phyloP scores from a whole-genome alignment of 192 early-diverging fungal genomes.

The Dimargaris cristalligena region DNA sequence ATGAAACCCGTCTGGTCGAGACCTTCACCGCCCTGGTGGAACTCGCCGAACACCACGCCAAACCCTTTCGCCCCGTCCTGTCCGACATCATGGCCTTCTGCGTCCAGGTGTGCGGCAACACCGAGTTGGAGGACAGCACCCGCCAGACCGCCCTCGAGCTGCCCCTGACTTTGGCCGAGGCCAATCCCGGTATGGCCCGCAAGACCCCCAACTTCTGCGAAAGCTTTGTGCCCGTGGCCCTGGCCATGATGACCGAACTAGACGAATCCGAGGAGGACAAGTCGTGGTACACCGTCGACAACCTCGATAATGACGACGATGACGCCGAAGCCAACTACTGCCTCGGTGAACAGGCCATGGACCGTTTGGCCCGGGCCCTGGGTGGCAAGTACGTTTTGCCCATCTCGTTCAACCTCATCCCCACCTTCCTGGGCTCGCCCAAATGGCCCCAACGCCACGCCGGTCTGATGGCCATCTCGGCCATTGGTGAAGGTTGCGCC shows the following conservation, averaged over 20 bases:
- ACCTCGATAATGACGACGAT: conserved; percentile 55
- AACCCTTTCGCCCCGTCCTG: conserved; percentile 68
- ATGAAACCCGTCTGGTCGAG: conserved; percentile 55
- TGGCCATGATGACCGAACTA: conserved; percentile 90
- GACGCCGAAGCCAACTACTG: conserved; percentile 80
- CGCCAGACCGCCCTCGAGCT: conserved; percentile 86
- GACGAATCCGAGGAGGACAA: conserved; percentile 52
- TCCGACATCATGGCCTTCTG: conserved; percentile 56
- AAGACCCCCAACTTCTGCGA: conserved; percentile 70
- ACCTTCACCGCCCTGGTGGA: conserved; percentile 67
- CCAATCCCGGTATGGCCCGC: conserved; percentile 73
- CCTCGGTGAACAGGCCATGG: conserved; percentile 90
- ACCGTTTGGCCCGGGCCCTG: conserved; percentile 71
- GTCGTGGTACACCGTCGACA: conserved; percentile 78
- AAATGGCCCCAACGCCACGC: conserved; percentile 88
- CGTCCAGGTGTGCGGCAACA: conserved; percentile 60
- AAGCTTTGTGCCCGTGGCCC: conserved; percentile 66
- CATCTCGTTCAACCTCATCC: conserved; percentile 73
- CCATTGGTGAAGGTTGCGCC: conserved; percentile 93
- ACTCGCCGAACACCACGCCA: conserved; percentile 66
- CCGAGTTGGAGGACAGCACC: conserved; percentile 59
- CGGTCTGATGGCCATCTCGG: conserved; percentile 82
- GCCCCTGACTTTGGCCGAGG: conserved; percentile 78
- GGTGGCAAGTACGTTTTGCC: conserved; percentile 82
- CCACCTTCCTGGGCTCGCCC: conserved; percentile 62